Conservation (phyloP, 2,329 filamentous ascomycete species). For the Penicillium griseofulvum region DNA sequence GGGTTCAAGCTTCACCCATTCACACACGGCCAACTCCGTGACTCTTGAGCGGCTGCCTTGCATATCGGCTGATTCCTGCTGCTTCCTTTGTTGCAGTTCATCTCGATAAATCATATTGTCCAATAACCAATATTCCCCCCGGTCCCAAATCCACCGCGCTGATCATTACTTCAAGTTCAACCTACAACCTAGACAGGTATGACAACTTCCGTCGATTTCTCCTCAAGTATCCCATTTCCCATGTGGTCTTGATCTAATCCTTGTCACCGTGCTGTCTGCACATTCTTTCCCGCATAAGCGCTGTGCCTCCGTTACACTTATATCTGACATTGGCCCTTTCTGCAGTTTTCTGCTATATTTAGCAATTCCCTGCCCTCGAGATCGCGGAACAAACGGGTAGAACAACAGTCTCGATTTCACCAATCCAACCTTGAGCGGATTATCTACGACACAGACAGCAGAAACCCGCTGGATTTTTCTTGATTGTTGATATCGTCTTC, state of each 20-base stretch:
- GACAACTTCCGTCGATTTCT: slow-evolving; percentile 19
- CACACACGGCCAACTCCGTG: slow-evolving; percentile 13
- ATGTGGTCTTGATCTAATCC: slow-evolving; percentile 1
- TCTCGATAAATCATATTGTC: neutral
- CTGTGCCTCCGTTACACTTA: slow-evolving; percentile 19
- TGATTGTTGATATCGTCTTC: slow-evolving; percentile 1
- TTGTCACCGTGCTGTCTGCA: slow-evolving; percentile 4
- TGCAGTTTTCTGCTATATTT: slow-evolving; percentile 37
- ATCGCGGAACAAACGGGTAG: slow-evolving; percentile 25
- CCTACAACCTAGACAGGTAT: slow-evolving; percentile 17
- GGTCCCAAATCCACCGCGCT: slow-evolving; percentile 11
- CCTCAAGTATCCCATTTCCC: neutral
- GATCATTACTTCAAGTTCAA: slow-evolving; percentile 24
- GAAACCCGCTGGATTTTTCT: neutral
- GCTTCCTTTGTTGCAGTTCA: slow-evolving; percentile 2
- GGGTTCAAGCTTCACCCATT: slow-evolving; percentile 17
- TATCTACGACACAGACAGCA: neutral
- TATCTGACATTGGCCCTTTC: slow-evolving; percentile 29
- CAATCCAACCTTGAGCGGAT: slow-evolving; percentile 2
- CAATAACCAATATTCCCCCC: neutral
- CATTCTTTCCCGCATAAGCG: slow-evolving; percentile 16
- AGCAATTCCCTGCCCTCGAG: slow-evolving; percentile 27
- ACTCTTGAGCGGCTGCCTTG: slow-evolving; percentile 2
- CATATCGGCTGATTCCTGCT: slow-evolving; percentile 6
- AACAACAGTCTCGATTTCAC: slow-evolving; percentile 16